phyloP scores from a whole-genome alignment of 768 basidiomycete species.

The Phlegmacium glaucopus region DNA sequence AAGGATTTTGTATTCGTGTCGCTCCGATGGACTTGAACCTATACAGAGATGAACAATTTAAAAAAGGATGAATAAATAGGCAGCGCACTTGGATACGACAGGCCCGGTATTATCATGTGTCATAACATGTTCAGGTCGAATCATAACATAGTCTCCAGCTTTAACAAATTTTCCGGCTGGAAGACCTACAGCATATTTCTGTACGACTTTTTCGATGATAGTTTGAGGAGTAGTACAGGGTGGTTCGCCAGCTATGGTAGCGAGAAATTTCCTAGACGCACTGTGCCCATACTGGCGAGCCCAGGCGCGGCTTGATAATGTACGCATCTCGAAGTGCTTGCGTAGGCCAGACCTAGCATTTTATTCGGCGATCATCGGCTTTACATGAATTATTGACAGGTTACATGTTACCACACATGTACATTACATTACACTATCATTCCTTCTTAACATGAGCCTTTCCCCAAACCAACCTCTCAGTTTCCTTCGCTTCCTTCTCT shows the following conservation, averaged over 20 bases:
- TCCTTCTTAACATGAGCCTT: background rate
- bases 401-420: too few species aligned
- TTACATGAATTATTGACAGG: too few species aligned
- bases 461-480: slow-evolving; percentile 20
- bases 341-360: too few species aligned
- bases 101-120: slow-evolving; percentile 98
- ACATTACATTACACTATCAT: background rate
- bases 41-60: slow-evolving; percentile 5
- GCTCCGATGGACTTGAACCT: slow-evolving; percentile 94
- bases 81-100: slow-evolving; percentile 89
- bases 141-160: slow-evolving; percentile 99
- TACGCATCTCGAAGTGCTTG: slow-evolving; percentile 23
- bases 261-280: slow-evolving; percentile 20
- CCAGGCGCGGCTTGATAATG: slow-evolving; percentile 16
- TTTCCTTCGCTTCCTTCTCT: slow-evolving; percentile 5
- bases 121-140: slow-evolving; percentile 97
- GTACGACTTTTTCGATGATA: slow-evolving; percentile 95
- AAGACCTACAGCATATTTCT: slow-evolving; percentile 92
- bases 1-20: slow-evolving; percentile 72
- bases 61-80: background rate
- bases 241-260: slow-evolving; percentile 19
- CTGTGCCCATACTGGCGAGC: slow-evolving; percentile 12
- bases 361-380: too few species aligned
- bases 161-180: slow-evolving; percentile 75
- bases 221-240: slow-evolving; percentile 62